A percentile compares a stretch with the other conserved stretches of the same genome.
Evolutionary conservation across 192 early-diverging fungal species (phyloP).

Genomic region (Glomus cerebriforme): DNA sequence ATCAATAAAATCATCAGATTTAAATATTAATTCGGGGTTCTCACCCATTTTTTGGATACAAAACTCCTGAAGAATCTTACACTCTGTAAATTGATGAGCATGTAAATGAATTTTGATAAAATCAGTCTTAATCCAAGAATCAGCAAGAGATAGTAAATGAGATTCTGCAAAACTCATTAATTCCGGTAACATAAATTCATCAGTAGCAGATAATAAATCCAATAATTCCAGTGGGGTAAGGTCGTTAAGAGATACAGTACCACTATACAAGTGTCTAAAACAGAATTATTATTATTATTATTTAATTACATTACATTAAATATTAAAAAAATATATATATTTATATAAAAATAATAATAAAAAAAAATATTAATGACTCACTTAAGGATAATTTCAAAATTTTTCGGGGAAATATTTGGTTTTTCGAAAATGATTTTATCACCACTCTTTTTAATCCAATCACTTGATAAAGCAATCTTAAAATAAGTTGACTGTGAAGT

Average conservation of each 20-base stretch:
- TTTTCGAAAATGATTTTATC: not conserved
- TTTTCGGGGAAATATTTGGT: not conserved
- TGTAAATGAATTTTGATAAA: not conserved
- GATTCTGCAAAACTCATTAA: not conserved
- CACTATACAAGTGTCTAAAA: not conserved
- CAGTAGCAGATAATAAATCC: not conserved
- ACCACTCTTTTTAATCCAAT: not conserved
- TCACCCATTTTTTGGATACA: not conserved
- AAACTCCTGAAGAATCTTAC: not conserved
- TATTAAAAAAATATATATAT: too few relatives aligned
- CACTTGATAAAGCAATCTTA: not conserved
- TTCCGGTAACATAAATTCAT: not conserved
- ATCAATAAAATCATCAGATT: not conserved
- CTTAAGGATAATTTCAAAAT: constrained; percentile 6
- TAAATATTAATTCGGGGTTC: not conserved
- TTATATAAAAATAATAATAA: not conserved
- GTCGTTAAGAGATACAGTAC: not conserved
- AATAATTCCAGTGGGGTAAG: not conserved
- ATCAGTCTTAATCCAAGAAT: not conserved
- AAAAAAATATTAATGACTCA: not conserved
- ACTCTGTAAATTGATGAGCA: not conserved
- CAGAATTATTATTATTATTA: not conserved
- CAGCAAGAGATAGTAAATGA: not conserved
- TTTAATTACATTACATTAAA: too few relatives aligned
- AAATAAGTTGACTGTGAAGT: not conserved